Base-by-base conservation (phyloP, 139 green algal species). In the Micractinium sp. region DNA sequence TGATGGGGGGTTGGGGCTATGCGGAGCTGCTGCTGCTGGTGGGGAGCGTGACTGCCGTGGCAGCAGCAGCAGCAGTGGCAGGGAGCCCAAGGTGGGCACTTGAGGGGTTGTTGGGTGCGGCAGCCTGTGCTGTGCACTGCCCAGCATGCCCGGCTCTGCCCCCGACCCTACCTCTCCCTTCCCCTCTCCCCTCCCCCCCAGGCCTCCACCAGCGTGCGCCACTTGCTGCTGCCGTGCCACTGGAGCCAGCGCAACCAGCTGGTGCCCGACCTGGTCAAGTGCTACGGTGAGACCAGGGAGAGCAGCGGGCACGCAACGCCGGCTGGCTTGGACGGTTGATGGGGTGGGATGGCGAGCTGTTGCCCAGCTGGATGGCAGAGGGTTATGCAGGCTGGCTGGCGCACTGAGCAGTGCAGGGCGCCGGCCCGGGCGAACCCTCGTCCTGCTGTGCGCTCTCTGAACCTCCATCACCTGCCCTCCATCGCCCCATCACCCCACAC, bases 221-320 rank as follows among this genome's bases (percentile, higher is more conserved):
- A 99, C 93, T 90, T 99, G 87, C 92, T 98, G 90, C 95, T 99
- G 81, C 96, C 95, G 31, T 98, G 95, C 93, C 96, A 98, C 88
- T 98, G 95, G 94, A 96, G 89, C 39, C 94, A 98, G 90, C 93
- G 95, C 83, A 77, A 87, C 18, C 61, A 63, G 3, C 89, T 99
- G 33, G 87, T 97, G 15, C 91, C 91, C 47, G 96, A 98, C 93
- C 90, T 98, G 27, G 95, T 98, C 86, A 95, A 93, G 33, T 95
- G 89, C 87, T 97, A 97, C 81, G 96, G 95, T 86, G 82, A 61
- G 82, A 14, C 22, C 63, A 2, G 63, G 63, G 63, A 25, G 63
- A 27, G 2, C 2, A 71, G 63, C 2, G 63, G 39, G 76, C 74
- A 13, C 3, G 67, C 20, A 12, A 35, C 27, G 67, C 27, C 1